Base-by-base conservation (phyloP, 2,329 filamentous ascomycete species). In the Scytalidium sp. region DNA sequence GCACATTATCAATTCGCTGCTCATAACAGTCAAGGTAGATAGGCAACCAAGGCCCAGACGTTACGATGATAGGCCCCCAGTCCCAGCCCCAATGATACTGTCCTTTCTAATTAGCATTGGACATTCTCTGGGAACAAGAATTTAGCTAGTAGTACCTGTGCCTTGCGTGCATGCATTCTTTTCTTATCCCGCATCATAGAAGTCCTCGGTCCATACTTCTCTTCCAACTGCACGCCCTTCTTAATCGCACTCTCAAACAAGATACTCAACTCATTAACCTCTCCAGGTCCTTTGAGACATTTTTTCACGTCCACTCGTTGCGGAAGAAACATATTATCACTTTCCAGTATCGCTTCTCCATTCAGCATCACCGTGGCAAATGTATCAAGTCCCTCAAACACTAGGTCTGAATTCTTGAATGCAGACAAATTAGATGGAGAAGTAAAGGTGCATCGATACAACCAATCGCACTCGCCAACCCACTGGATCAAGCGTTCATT, bases 71-170 rank as follows among this genome's bases (percentile, higher is more conserved):
- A 1, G 83, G 82, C 0, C 83, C 83, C 83, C 82, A 86, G 57
- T 87, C 83, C 83, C 83, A 87, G 9, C 83, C 47, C 47, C 80
- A 87, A 55, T 84, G 78, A 54, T 83, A 86, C 63, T 86, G 83
- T 1, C 81, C 79, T 60, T 86, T 87, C n/a, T 83, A n/a, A n/a
- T 69, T 0, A 79, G 76, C 1, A 72, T 72, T n/a, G 79, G 19
- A 9, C 46, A 21, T 43, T 46, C 44, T 2, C 56, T 73, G 43
- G 71, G 72, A 27, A 72, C 71, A 50, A 78, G 77, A 5, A 36
- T 5, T 4, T n/a, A n/a, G 5, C 17, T n/a, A 7, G 25, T 7
- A 13, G 7, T 13, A 27, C 25, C 25, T 27, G 25, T 27, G 25
- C 13, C 25, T 27, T 27, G 13, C 13, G 25, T 27, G 13, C 7